phyloP scores from a whole-genome alignment of 768 basidiomycete genomes.

The Pisolithus sp. region DNA sequence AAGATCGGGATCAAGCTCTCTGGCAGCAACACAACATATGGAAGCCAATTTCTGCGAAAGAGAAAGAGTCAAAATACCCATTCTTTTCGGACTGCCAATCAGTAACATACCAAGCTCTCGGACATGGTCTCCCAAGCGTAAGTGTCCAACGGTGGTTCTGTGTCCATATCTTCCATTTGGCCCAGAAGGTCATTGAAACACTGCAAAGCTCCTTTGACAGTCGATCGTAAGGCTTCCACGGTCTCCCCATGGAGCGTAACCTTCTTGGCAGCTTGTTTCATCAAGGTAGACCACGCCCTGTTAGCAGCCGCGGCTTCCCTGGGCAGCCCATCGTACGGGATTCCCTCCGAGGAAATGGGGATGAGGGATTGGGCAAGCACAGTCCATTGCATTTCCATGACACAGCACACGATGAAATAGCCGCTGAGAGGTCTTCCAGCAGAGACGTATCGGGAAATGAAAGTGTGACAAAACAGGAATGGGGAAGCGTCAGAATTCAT shows the following conservation, averaged over 20 bases:
- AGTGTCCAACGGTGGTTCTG: slow-evolving; percentile 74
- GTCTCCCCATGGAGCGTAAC: slow-evolving; percentile 32
- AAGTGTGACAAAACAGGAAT: slow-evolving; percentile 56
- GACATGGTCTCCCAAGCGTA: slow-evolving; percentile 93
- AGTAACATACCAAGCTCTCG: slow-evolving; percentile 63
- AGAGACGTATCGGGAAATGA: slow-evolving; percentile 69
- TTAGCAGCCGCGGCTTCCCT: slow-evolving; percentile 80
- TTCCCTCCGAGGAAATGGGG: slow-evolving; percentile 29
- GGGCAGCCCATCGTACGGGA: slow-evolving; percentile 19
- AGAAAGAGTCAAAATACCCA: background rate
- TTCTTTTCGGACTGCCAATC: background rate
- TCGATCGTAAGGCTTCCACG: slow-evolving; percentile 37
- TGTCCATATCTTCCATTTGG: slow-evolving; percentile 80
- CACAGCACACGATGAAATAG: slow-evolving; percentile 86
- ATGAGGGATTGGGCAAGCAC: slow-evolving; percentile 67
- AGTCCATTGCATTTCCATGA: slow-evolving; percentile 82
- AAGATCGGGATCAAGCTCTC: slow-evolving; percentile 61
- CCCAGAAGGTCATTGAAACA: slow-evolving; percentile 71
- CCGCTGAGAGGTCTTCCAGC: slow-evolving; percentile 77
- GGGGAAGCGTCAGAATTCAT: slow-evolving; percentile 28
- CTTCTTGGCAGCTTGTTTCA: slow-evolving; percentile 41
- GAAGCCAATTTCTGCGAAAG: slow-evolving; percentile 71
- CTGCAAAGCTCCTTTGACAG: slow-evolving; percentile 59
- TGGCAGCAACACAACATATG: slow-evolving; percentile 68
- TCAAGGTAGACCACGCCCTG: slow-evolving; percentile 68